Conservation (phyloP, 2,329 filamentous ascomycete genomes). For the Tolypocladium capitatum region DNA sequence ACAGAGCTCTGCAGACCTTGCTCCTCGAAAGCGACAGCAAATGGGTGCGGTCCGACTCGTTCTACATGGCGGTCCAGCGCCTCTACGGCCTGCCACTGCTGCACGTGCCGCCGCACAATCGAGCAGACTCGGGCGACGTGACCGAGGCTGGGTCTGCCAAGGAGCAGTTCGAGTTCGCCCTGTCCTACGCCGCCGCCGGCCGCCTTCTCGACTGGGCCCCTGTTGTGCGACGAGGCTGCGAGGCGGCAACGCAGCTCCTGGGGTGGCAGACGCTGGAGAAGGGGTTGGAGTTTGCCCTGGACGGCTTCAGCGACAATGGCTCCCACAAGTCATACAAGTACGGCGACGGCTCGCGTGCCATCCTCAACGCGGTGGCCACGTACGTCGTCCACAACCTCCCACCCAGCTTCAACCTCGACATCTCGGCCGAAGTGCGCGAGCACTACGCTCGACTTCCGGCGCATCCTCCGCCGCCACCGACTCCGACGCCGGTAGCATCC, state of each 20-base stretch:
- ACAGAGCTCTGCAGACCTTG: slow-evolving; percentile 13
- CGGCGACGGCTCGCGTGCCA: slow-evolving; percentile 37
- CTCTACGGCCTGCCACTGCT: slow-evolving; percentile 43
- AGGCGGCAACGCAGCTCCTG: slow-evolving; percentile 43
- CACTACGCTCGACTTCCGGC: slow-evolving; percentile 27
- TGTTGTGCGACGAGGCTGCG: slow-evolving; percentile 43
- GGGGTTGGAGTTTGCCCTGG: slow-evolving; percentile 45
- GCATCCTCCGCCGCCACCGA: slow-evolving; percentile 7
- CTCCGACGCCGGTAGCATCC: slow-evolving; percentile 3
- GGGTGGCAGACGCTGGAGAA: slow-evolving; percentile 50
- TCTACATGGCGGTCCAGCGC: slow-evolving; percentile 42
- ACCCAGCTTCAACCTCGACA: slow-evolving; percentile 44
- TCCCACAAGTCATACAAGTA: slow-evolving; percentile 32
- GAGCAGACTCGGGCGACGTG: slow-evolving; percentile 16
- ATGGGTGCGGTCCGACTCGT: slow-evolving; percentile 41
- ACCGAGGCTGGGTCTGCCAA: slow-evolving; percentile 23
- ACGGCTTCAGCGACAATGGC: slow-evolving; percentile 19
- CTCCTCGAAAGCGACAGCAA: slow-evolving; percentile 35
- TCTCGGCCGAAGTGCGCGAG: slow-evolving; percentile 21
- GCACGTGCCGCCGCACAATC: slow-evolving; percentile 15
- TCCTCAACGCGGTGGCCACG: slow-evolving; percentile 42
- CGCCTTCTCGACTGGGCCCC: slow-evolving; percentile 41
- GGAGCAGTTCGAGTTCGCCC: slow-evolving; percentile 38
- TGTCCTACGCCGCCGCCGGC: slow-evolving; percentile 53
- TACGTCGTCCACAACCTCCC: slow-evolving; percentile 51